Conservation (phyloP, 176 grass and related monocot species). For the Rhynchospora breviuscula region DNA sequence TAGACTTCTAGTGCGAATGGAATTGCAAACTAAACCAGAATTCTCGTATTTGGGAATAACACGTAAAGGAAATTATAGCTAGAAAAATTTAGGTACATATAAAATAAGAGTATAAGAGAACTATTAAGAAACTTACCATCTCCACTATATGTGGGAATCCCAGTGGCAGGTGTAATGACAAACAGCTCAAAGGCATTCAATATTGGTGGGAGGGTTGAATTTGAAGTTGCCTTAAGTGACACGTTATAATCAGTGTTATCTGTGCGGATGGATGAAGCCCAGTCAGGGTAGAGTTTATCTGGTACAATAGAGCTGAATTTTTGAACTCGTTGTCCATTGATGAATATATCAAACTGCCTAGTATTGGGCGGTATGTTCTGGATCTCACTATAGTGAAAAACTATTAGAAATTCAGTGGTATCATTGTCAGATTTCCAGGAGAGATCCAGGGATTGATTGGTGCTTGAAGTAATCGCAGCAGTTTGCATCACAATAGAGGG, state of each 20-base stretch:
- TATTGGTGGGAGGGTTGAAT: constrained; percentile 35
- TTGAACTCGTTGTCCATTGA: no score
- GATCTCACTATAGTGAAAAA: constrained; percentile 1
- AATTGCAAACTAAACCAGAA: neutral
- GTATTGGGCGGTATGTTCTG: neutral
- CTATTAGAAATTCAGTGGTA: neutral
- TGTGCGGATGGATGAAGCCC: no score
- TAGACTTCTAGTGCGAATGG: neutral
- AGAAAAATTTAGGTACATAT: no score
- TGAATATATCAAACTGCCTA: neutral
- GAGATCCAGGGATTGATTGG: neutral
- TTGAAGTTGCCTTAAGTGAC: constrained; percentile 10
- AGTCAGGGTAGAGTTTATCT: neutral
- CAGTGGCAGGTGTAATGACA: neutral
- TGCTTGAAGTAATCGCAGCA: constrained; percentile 8
- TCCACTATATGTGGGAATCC: constrained; percentile 3
- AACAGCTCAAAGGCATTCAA: constrained; percentile 38
- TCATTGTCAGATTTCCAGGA: neutral
- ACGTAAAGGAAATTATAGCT: no score
- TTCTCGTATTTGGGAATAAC: neutral
- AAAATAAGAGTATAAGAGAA: no score
- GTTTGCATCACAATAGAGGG: constrained; percentile 14
- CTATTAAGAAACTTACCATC: constrained; percentile 28
- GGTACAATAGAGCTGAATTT: no score
- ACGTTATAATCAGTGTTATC: neutral